Conservation (phyloP, 176 grass and related monocot genomes). For the Pontederia paniculata region DNA sequence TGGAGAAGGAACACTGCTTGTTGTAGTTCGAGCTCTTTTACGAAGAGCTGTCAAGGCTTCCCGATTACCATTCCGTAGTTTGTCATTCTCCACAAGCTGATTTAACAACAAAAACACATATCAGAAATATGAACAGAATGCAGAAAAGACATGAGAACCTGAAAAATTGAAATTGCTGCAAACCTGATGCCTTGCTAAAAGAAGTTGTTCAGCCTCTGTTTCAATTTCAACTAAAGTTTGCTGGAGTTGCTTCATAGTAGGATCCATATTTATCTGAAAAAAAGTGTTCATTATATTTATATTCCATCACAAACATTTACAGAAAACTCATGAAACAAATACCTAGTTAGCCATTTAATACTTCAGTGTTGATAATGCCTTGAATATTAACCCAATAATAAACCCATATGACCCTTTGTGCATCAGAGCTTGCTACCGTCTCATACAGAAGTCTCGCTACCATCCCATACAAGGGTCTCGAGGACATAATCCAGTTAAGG, state of each 20-base stretch:
- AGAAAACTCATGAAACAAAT: no score
- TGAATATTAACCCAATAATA: no score
- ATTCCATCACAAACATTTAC: no score
- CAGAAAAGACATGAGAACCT: neutral
- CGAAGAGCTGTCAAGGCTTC: constrained; percentile 65
- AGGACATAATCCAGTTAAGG: no score
- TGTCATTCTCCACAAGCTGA: constrained; percentile 77
- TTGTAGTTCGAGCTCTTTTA: constrained; percentile 59
- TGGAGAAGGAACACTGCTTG: constrained; percentile 57
- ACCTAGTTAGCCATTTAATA: no score
- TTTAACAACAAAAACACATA: neutral
- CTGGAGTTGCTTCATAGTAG: constrained; percentile 50
- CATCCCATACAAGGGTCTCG: no score
- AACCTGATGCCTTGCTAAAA: constrained; percentile 89
- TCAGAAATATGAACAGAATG: neutral
- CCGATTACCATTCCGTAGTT: constrained; percentile 50
- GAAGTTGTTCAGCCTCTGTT: constrained; percentile 63
- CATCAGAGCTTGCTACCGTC: no score
- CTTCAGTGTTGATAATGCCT: no score
- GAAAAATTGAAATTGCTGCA: neutral
- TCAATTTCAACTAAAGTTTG: constrained; percentile 60
- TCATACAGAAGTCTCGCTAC: no score
- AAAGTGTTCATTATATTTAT: no score
- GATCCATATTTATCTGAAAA: constrained; percentile 34
- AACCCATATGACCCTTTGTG: no score